Base-by-base conservation (phyloP, 805 yeast genomes). In the Kuraishia piskuri region DNA sequence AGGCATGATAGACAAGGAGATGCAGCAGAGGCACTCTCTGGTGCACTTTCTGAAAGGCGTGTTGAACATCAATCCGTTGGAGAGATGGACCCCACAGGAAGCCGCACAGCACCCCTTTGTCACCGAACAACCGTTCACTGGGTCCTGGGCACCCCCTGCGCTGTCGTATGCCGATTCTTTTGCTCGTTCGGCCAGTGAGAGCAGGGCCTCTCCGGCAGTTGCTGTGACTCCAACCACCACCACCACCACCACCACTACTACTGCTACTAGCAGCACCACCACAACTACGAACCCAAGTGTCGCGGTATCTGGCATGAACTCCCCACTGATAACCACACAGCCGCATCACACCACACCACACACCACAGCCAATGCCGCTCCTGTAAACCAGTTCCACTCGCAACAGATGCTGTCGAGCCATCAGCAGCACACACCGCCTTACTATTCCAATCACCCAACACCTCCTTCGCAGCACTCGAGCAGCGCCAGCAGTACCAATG, bases 51-150 rank as follows among this genome's bases (percentile, higher is more conserved):
- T 94, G 50, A 68, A 74, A 47, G 96, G 96, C 23, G 77, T 89
- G 9, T 72, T 94, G 56, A 88, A 86, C 58, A 68, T 90, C 61
- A 91, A 92, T 67, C 99, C 99, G 0, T 76, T 94, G 60, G 96
- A 90, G 66, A 80, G 99, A 61, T 87, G 97, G 86, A 89, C 97
- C 0, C 99, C 99, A 12, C 96, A 90, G 59, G 97, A 94, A 67
- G 99, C 98, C 0, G 73, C 84, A 17, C 73, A 80, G 67, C 99
- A 94, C 70, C 97, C 98, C 0, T 94, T 94, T 67, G 82, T 94
- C 20, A 86, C 87, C 4, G 83, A 78, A 51, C 74, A 74, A 52
- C 74, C 71, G 53, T 84, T 80, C 61, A 66, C 67, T 10, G 86
- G 83, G 0, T 67, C 66, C 44, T 80, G 84, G 84, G 66, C 64